Base-by-base conservation (phyloP, 208 protist genomes). In the Acanthamoeba triangularis region DNA sequence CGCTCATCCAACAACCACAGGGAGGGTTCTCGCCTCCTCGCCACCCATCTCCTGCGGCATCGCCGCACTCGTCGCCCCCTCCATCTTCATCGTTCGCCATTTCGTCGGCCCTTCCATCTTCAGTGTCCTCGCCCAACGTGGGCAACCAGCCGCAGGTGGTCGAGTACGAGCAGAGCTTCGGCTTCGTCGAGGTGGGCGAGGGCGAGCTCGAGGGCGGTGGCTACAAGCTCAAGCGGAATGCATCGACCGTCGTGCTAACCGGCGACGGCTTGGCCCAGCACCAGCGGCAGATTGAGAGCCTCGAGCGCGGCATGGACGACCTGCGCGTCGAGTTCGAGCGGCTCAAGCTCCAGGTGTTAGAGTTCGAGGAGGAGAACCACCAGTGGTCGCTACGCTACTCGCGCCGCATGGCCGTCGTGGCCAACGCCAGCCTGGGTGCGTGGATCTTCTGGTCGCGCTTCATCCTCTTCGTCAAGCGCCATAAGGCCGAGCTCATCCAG, bases 81-180 rank as follows among this genome's bases (percentile, higher is more conserved):
- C 18, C 65, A 72, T 35, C 65, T 72, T 72, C 65, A 72, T 8
- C 65, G 0, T 72, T 20, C 10, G 16, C 61, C 61, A 5, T 4
- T 67, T 67, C 61, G 23, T 67, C 61, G 23, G 28, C 23, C 65
- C n/a, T 20, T 37, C 18, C 65, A 72, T 35, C 65, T 72, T 72
- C 65, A 72, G 65, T 11, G 10, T 72, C 65, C 10, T 35, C 65
- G 10, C 65, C 65, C 20, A 72, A 28, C 20, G 65, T 49, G 44
- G 76, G 76, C 33, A 56, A 35, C 30, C 44, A 56, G 25, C 44
- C 47, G 44, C 76, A 85, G 76, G 76, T 85, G 14, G 76, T 85
- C 23, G 76, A 85, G 76, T 85, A 85, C n/a, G 76, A 56, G n/a
- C 76, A 85, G 76, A 85, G 76, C 76, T 85, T 85, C 76, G 76